Conservation (phyloP, 2,329 filamentous ascomycete species). For the Fusarium devonianum region DNA sequence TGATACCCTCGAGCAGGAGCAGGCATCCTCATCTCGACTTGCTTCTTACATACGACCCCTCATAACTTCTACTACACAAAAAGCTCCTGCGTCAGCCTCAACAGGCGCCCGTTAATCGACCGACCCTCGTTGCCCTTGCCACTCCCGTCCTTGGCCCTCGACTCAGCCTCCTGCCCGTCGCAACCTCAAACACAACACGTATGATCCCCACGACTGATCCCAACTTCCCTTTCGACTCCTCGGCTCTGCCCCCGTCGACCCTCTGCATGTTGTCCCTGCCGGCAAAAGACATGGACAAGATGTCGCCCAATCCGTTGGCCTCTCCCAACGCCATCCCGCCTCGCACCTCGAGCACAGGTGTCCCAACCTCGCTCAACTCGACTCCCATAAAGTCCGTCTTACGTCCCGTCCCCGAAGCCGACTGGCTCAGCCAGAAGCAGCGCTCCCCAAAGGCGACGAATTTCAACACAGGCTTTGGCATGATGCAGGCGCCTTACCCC, state of each 20-base stretch:
- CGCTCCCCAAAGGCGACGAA: constrained; percentile 19
- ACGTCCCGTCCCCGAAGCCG: constrained; percentile 64
- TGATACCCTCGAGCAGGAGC: background rate
- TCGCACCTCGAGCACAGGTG: constrained; percentile 66
- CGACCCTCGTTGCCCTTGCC: background rate
- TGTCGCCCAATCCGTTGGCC: constrained; percentile 44
- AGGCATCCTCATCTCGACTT: background rate
- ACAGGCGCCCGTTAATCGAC: background rate
- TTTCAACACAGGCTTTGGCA: constrained; percentile 28
- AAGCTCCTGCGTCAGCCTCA: background rate
- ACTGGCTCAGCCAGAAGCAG: constrained; percentile 62
- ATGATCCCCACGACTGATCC: constrained; percentile 38
- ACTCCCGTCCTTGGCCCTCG: background rate
- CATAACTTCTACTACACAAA: background rate
- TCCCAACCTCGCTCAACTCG: constrained; percentile 43
- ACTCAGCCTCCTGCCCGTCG: constrained; percentile 10
- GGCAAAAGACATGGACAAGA: constrained; percentile 36
- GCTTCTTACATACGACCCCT: background rate
- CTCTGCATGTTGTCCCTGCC: constrained; percentile 38
- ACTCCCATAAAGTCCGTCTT: constrained; percentile 47
- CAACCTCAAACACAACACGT: constrained; percentile 26
- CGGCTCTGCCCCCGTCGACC: constrained; percentile 28
- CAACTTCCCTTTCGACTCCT: constrained; percentile 22
- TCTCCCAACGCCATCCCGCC: constrained; percentile 73
- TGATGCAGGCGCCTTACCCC: constrained; percentile 47